Evolutionary conservation across 2,329 filamentous ascomycete species (phyloP).

Genomic region (Atkinsonella texensis): DNA sequence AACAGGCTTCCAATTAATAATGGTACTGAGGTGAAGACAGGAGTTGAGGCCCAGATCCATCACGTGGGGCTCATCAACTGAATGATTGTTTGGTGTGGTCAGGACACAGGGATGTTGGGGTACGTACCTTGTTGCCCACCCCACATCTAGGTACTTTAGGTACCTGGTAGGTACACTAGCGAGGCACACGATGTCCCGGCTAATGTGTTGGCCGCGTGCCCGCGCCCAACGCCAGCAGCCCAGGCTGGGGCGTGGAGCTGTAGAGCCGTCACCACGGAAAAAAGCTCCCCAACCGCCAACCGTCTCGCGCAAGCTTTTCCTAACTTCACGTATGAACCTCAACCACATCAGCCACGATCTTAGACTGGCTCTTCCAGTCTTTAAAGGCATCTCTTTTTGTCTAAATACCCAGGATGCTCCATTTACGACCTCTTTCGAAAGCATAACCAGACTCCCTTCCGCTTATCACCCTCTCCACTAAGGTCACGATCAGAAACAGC

Average conservation of each 20-base stretch:
- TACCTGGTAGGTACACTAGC: too few relatives aligned
- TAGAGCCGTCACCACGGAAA: slow-evolving; percentile 3
- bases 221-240: neutral
- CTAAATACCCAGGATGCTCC: neutral
- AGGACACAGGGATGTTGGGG: neutral
- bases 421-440: neutral
- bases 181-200: too few relatives aligned
- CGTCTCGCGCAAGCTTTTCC: slow-evolving; percentile 1
- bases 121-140: neutral
- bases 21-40: neutral
- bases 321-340: slow-evolving; percentile 1
- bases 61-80: slow-evolving; percentile 7
- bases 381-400: neutral
- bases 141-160: neutral
- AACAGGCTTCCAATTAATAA: neutral
- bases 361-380: neutral
- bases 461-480: neutral
- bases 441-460: neutral
- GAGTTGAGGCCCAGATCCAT: slow-evolving; percentile 1
- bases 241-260: slow-evolving; percentile 5
- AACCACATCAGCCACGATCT: neutral
- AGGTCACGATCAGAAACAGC: neutral
- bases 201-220: neutral
- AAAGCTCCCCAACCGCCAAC: slow-evolving; percentile 5
- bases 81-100: neutral